phyloP scores from a whole-genome alignment of 345 rosid species.

The Excoecaria cochinchinensis region DNA sequence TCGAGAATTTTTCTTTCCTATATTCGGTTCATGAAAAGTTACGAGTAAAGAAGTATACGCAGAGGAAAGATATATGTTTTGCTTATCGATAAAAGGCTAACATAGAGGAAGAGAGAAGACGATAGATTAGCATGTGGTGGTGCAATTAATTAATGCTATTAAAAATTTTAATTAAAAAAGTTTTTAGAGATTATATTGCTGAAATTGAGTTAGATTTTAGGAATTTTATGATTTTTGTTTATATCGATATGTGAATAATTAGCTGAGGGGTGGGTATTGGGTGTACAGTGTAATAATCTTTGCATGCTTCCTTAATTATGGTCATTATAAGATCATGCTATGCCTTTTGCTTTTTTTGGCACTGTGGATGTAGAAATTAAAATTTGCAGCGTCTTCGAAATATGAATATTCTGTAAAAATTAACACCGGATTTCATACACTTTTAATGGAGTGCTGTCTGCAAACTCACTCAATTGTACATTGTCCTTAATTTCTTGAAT shows the following conservation, averaged over 20 bases:
- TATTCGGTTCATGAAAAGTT: too few species aligned
- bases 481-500: too few species aligned
- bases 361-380: neutral
- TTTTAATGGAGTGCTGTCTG: too few species aligned
- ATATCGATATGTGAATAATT: constrained; percentile 41
- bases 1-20: too few species aligned
- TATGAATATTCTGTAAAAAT: neutral
- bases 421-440: too few species aligned
- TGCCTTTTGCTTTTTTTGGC: neutral
- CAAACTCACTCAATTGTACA: too few species aligned
- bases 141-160: constrained; percentile 4
- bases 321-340: constrained; percentile 13
- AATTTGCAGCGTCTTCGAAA: neutral
- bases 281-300: constrained; percentile 46
- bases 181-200: constrained; percentile 16
- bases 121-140: constrained; percentile 8
- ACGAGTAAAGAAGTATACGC: too few species aligned
- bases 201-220: constrained; percentile 30
- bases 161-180: neutral
- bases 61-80: too few species aligned
- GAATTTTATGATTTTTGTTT: constrained; percentile 39
- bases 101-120: constrained; percentile 8
- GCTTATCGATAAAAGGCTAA: constrained; percentile 15
- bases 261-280: constrained; percentile 27
- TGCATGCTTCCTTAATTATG: neutral